Conservation (phyloP, 164 flowering plant species). For the Nymphaea colorata region DNA sequence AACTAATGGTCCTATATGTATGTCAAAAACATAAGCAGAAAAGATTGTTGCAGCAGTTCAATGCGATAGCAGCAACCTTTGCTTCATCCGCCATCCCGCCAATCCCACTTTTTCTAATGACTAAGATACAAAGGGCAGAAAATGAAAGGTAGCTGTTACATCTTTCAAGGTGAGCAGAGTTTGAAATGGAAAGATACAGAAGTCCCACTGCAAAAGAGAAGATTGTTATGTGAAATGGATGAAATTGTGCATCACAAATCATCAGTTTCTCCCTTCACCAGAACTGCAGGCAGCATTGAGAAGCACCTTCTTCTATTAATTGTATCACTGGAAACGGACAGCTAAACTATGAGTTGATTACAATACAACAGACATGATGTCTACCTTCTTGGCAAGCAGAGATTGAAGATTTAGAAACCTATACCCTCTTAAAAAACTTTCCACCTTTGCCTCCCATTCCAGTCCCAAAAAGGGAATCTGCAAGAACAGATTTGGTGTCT, state of each 20-base stretch:
- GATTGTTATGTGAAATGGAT: neutral
- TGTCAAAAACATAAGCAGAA: too few species aligned
- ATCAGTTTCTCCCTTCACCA: neutral
- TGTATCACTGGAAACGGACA: neutral
- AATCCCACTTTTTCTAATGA: neutral
- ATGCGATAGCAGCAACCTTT: too few species aligned
- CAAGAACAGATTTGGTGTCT: slow-evolving; percentile 60
- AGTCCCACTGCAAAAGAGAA: neutral
- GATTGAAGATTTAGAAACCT: neutral
- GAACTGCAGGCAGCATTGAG: neutral
- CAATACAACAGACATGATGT: neutral
- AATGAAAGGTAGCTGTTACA: neutral
- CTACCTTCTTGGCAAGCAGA: neutral
- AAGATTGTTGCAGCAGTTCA: too few species aligned
- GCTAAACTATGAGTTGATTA: neutral
- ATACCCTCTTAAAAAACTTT: slow-evolving; percentile 53
- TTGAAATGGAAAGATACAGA: neutral
- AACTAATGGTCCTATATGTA: too few species aligned
- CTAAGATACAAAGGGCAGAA: neutral
- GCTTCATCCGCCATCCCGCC: too few species aligned
- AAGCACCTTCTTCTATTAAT: neutral
- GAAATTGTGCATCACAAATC: neutral
- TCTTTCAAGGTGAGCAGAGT: neutral
- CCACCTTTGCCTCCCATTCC: slow-evolving; percentile 60
- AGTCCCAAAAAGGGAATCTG: slow-evolving; percentile 47